phyloP scores from a whole-genome alignment of 2,329 filamentous ascomycete species.

The Neopestalotiopsis rosae region DNA sequence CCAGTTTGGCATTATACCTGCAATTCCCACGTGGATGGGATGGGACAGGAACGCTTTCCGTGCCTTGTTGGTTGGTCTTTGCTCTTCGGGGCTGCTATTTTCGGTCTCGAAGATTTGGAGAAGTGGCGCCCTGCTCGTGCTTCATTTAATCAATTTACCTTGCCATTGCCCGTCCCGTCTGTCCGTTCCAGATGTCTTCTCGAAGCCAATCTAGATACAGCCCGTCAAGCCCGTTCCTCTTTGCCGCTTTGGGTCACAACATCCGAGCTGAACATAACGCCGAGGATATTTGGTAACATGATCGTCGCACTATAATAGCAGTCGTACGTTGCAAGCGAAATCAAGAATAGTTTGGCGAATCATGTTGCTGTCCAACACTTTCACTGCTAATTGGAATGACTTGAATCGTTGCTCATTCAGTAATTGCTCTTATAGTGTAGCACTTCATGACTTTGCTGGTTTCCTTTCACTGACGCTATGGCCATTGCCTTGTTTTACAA shows the following conservation, averaged over 20 bases:
- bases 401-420: too few relatives aligned
- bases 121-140: neutral
- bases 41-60: neutral
- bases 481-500: too few relatives aligned
- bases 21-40: neutral
- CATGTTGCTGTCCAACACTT: too few relatives aligned
- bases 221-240: neutral
- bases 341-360: neutral
- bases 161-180: neutral
- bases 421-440: too few relatives aligned
- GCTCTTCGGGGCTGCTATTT: neutral
- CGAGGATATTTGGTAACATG: neutral
- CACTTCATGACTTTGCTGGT: too few relatives aligned
- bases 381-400: too few relatives aligned
- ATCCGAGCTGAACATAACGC: neutral
- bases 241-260: neutral
- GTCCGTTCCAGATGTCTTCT: neutral
- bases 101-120: neutral
- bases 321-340: neutral
- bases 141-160: neutral
- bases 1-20: slow-evolving; percentile 1
- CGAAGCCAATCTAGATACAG: neutral
- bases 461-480: too few relatives aligned
- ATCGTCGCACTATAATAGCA: neutral
- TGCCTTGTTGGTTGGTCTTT: neutral